Conservation (phyloP, 768 basidiomycete species). For the Suillus decipiens region DNA sequence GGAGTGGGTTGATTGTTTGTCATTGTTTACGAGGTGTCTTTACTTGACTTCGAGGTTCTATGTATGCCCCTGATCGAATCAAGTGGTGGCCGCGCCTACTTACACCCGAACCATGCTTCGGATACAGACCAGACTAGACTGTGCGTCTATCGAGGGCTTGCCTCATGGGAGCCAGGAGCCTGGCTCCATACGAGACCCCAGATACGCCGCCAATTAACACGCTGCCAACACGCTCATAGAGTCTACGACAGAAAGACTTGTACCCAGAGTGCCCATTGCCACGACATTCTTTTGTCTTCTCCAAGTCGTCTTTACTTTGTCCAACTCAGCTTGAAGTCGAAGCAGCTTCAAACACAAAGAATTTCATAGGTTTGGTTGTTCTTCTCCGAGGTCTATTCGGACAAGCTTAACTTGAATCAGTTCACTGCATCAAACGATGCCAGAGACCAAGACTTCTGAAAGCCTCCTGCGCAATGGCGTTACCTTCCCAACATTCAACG, state of each 20-base stretch:
- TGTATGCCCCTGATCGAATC: too few relatives aligned
- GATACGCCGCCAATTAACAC: not conserved
- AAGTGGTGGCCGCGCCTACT: not conserved
- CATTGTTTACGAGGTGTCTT: not conserved
- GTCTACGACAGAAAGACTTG: not conserved
- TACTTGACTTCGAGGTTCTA: too few relatives aligned
- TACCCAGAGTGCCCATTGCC: not conserved
- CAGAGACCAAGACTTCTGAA: not conserved
- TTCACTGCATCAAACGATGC: not conserved
- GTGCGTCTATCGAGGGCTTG: not conserved
- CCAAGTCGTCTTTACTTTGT: not conserved
- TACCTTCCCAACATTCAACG: slow-evolving; percentile 27
- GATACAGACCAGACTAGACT: not conserved
- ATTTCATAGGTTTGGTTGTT: not conserved
- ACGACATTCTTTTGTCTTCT: not conserved
- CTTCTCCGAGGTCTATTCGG: not conserved
- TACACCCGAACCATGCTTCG: not conserved
- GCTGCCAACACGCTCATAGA: not conserved
- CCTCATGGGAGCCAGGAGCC: not conserved
- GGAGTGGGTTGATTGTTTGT: not conserved
- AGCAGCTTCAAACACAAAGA: not conserved
- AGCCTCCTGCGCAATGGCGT: slow-evolving; percentile 13
- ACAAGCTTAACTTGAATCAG: not conserved
- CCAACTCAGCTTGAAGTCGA: not conserved
- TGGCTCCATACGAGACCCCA: not conserved